Conservation (phyloP, 352 stramenopile genomes). For the Phytophthora vignae region DNA sequence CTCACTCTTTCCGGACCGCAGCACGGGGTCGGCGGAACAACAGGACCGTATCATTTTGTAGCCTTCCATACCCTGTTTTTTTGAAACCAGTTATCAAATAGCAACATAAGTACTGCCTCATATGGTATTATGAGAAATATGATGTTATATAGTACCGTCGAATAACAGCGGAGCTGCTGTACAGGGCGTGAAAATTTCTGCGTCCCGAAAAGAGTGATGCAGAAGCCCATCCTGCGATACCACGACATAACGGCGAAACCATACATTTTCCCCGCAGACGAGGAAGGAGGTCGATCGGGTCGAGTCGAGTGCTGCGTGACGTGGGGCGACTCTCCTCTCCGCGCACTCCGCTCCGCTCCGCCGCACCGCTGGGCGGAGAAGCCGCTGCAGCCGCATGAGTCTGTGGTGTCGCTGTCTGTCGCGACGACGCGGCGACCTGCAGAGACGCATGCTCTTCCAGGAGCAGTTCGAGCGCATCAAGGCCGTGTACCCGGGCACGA, state of each 20-base stretch:
- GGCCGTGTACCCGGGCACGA: slow-evolving; percentile 76
- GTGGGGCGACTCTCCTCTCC: slow-evolving; percentile 16
- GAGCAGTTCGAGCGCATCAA: slow-evolving; percentile 85
- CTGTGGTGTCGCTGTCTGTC: slow-evolving; percentile 79
- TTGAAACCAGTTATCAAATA: too few relatives aligned
- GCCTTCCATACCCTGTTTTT: too few relatives aligned
- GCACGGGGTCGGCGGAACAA: background rate
- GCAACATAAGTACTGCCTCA: too few relatives aligned
- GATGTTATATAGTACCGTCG: too few relatives aligned
- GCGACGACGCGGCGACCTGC: slow-evolving; percentile 63
- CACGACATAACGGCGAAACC: slow-evolving; percentile 30
- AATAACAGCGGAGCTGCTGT: background rate
- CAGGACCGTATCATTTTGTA: too few relatives aligned
- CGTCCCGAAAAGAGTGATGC: slow-evolving; percentile 8
- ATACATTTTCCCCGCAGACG: slow-evolving; percentile 26
- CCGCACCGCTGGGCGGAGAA: slow-evolving; percentile 10
- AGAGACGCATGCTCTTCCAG: slow-evolving; percentile 62
- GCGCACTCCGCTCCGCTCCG: slow-evolving; percentile 5
- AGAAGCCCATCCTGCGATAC: slow-evolving; percentile 32
- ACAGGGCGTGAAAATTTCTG: background rate
- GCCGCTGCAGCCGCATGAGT: slow-evolving; percentile 51
- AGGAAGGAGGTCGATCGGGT: slow-evolving; percentile 19
- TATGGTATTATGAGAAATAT: too few relatives aligned
- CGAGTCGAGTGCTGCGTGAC: slow-evolving; percentile 36
- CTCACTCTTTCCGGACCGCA: background rate